phyloP scores from a whole-genome alignment of 176 grass and related monocot species.

The Hordeum marinum region DNA sequence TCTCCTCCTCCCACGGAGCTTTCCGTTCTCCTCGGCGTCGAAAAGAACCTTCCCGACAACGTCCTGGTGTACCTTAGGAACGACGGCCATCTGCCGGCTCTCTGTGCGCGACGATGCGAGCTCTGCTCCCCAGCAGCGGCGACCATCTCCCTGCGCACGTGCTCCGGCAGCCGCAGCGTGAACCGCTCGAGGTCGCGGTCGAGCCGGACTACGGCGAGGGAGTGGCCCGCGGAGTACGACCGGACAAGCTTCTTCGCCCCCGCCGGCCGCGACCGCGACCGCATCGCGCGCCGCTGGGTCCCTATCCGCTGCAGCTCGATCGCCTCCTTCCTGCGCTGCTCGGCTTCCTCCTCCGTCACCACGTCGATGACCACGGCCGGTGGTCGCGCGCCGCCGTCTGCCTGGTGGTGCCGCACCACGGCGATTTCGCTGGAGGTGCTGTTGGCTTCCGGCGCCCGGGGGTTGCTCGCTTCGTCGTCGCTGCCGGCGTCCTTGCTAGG shows the following conservation, averaged over 20 bases:
- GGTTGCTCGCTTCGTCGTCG: slow-evolving; percentile 11
- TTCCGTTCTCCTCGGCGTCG: slow-evolving; percentile 27
- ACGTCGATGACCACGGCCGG: slow-evolving; percentile 49
- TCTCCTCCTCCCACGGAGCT: slow-evolving; percentile 32
- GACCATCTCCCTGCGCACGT: slow-evolving; percentile 59
- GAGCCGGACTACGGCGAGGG: slow-evolving; percentile 6
- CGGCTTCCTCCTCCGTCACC: slow-evolving; percentile 16
- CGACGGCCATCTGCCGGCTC: slow-evolving; percentile 43
- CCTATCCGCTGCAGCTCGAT: slow-evolving; percentile 65
- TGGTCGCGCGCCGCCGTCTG: not conserved
- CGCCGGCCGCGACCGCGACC: slow-evolving; percentile 29
- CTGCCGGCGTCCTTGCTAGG: slow-evolving; percentile 29
- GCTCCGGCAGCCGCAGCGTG: slow-evolving; percentile 68
- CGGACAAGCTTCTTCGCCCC: slow-evolving; percentile 13
- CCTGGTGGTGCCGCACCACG: not conserved
- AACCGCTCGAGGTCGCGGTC: slow-evolving; percentile 53
- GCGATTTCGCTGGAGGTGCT: slow-evolving; percentile 26
- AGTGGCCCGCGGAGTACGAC: slow-evolving; percentile 81
- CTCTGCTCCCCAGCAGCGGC: slow-evolving; percentile 14
- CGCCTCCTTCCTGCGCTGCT: slow-evolving; percentile 40
- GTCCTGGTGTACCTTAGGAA: slow-evolving; percentile 45
- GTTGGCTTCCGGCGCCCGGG: not conserved
- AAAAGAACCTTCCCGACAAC: slow-evolving; percentile 55
- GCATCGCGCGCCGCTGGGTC: slow-evolving; percentile 50
- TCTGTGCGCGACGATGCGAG: slow-evolving; percentile 14